Percentiles rank a stretch among this genome's conserved stretches.
These are phyloP conservation scores for Hapsidospora chrysogenum DNA, from an alignment of 495 filamentous ascomycete genomes.

Conservation along the genomic window DNA sequence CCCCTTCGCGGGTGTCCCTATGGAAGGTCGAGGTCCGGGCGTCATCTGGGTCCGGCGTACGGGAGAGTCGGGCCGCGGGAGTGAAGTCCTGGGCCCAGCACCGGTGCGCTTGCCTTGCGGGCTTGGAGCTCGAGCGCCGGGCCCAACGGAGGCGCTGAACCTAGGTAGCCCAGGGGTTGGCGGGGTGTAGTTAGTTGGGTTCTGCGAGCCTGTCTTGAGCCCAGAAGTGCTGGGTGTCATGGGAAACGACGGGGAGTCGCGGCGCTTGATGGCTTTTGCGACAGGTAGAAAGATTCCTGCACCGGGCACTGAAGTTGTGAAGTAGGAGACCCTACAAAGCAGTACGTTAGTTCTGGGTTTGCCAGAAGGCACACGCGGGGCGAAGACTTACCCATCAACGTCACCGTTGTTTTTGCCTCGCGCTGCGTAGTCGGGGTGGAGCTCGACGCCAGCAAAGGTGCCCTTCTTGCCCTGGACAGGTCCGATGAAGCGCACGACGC, in stretches of 20 bases:
- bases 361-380: neutral
- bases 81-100: conserved; percentile 45
- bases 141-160: conserved; percentile 77
- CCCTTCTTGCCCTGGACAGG: conserved; percentile 78
- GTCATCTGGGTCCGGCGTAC: conserved; percentile 44
- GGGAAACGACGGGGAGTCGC: conserved; percentile 38
- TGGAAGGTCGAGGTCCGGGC: conserved; percentile 34
- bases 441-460: conserved; percentile 85
- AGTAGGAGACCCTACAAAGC: conserved; percentile 53
- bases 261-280: conserved; percentile 60
- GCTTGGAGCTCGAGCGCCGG: conserved; percentile 46
- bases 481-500: conserved; percentile 79
- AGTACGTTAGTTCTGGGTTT: neutral
- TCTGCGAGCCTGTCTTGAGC: conserved; percentile 33
- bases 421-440: conserved; percentile 60
- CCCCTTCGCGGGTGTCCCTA: conserved; percentile 30
- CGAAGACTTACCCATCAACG: conserved; percentile 66
- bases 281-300: conserved; percentile 92
- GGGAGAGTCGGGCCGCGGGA: conserved; percentile 77
- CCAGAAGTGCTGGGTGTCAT: conserved; percentile 43
- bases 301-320: conserved; percentile 57
- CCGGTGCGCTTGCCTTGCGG: conserved; percentile 44
- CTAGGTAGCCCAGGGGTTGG: conserved; percentile 47
- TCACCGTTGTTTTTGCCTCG: conserved; percentile 93
- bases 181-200: conserved; percentile 39